These are phyloP conservation scores for Vanrija sp. DNA, from an alignment of 1,284 basidiomycete species.

Conservation along the genomic window DNA sequence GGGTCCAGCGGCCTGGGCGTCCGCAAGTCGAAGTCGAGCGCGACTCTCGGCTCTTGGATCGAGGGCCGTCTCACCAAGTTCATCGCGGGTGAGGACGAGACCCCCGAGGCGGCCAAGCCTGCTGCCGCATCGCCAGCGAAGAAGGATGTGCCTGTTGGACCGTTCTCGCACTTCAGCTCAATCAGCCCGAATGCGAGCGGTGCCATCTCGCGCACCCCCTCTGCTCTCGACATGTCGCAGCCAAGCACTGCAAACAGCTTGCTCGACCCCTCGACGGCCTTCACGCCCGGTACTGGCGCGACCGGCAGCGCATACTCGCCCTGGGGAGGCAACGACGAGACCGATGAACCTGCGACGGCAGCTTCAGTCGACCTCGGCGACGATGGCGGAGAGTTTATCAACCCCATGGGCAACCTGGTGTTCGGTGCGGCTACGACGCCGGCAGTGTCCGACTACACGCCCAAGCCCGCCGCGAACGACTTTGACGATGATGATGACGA, in stretches of 20 bases:
- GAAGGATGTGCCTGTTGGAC: constrained; percentile 56
- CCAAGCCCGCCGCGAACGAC: constrained; percentile 4
- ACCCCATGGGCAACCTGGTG: constrained; percentile 12
- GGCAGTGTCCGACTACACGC: constrained; percentile 1
- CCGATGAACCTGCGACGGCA: background rate
- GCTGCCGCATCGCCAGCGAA: constrained; percentile 12
- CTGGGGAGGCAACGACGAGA: constrained; percentile 8
- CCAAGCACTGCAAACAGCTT: background rate
- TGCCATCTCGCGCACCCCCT: constrained; percentile 44
- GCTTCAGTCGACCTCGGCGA: constrained; percentile 10
- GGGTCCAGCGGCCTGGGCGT: constrained; percentile 60
- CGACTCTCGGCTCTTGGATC: constrained; percentile 87
- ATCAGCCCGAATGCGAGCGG: constrained; percentile 82
- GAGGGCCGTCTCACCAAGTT: constrained; percentile 94
- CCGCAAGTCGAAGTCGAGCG: constrained; percentile 69
- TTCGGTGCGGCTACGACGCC: constrained; percentile 1
- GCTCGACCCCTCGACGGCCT: background rate
- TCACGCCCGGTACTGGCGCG: background rate
- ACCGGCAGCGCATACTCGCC: constrained; percentile 9
- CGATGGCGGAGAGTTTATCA: constrained; percentile 59
- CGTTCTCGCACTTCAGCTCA: constrained; percentile 90
- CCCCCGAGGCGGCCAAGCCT: constrained; percentile 9
- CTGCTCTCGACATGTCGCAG: constrained; percentile 25
- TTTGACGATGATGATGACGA: constrained; percentile 76
- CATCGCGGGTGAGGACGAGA: constrained; percentile 78